These are phyloP conservation scores for Candida loeiensis DNA, from an alignment of 805 yeast species.

Conservation along the genomic window DNA sequence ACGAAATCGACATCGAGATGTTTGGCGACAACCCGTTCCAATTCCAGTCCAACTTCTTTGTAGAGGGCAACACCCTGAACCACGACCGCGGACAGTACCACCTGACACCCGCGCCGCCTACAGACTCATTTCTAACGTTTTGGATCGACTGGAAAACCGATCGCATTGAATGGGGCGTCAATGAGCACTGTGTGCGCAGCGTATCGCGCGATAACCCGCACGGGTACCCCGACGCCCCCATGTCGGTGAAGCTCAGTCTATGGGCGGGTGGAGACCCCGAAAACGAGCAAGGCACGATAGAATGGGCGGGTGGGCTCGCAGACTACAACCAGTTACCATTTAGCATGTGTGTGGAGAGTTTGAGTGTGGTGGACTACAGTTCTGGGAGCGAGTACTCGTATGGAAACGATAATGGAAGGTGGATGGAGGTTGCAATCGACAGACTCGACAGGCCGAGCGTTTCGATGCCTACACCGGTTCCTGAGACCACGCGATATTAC, in stretches of 20 bases:
- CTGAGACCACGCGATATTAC: not conserved
- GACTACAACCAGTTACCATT: conserved; percentile 31
- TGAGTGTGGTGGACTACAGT: conserved; percentile 25
- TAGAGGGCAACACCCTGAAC: conserved; percentile 36
- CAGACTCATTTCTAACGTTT: conserved; percentile 24
- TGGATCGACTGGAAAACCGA: conserved; percentile 38
- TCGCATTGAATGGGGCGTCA: conserved; percentile 27
- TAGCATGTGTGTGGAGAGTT: conserved; percentile 24
- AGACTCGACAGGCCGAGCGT: not conserved
- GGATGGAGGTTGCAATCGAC: conserved; percentile 11
- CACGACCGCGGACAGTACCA: conserved; percentile 37
- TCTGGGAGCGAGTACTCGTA: conserved; percentile 28
- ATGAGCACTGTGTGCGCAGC: conserved; percentile 26
- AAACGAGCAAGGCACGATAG: conserved; percentile 33
- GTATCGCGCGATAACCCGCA: conserved; percentile 18
- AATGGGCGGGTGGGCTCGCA: conserved; percentile 41
- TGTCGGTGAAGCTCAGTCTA: conserved; percentile 32
- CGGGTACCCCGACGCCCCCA: conserved; percentile 37
- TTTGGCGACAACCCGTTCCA: conserved; percentile 34
- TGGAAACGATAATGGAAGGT: conserved; percentile 19
- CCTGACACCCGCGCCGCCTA: conserved; percentile 21
- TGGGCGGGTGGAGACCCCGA: conserved; percentile 43
- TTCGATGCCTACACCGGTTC: not conserved
- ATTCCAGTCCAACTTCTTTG: conserved; percentile 37
- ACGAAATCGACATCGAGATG: conserved; percentile 40